phyloP scores from a whole-genome alignment of 2,329 filamentous ascomycete genomes.

The Botrytis sinoallii region DNA sequence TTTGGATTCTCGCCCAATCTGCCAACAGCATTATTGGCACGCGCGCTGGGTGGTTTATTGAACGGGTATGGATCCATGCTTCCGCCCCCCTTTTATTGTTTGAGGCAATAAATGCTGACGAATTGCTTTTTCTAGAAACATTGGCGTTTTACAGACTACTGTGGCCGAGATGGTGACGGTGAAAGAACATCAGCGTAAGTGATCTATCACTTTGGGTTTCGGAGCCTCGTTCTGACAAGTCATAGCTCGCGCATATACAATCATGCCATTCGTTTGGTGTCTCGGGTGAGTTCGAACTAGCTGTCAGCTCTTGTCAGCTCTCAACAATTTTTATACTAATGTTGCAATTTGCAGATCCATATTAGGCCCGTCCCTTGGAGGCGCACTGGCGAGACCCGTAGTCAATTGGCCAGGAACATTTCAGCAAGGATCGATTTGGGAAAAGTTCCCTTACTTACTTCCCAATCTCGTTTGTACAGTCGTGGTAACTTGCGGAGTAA shows the following conservation, averaged over 20 bases:
- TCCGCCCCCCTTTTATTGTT: conserved; percentile 9
- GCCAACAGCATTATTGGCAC: conserved; percentile 77
- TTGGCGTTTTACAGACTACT: conserved; percentile 91
- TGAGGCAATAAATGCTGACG: conserved; percentile 24
- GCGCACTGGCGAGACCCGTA: conserved; percentile 82
- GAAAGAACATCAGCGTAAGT: conserved; percentile 86
- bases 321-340: conserved; percentile 12
- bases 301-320: conserved; percentile 16
- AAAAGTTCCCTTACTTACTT: conserved; percentile 82
- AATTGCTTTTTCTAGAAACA: conserved; percentile 59
- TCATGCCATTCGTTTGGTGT: conserved; percentile 98
- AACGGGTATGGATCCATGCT: conserved; percentile 67
- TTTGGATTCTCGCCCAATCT: conserved; percentile 89
- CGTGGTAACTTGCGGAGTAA: conserved; percentile 72
- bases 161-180: conserved; percentile 90
- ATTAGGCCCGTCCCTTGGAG: conserved; percentile 86
- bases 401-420: conserved; percentile 77
- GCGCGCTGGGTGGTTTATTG: conserved; percentile 83
- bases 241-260: conserved; percentile 83
- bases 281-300: conserved; percentile 61
- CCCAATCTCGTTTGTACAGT: conserved; percentile 86
- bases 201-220: conserved; percentile 25
- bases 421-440: conserved; percentile 71
- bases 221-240: conserved; percentile 37
- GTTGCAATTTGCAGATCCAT: conserved; percentile 62